Evolutionary conservation across 2,329 filamentous ascomycete species (phyloP).

Genomic region (Apiospora pterosperma): DNA sequence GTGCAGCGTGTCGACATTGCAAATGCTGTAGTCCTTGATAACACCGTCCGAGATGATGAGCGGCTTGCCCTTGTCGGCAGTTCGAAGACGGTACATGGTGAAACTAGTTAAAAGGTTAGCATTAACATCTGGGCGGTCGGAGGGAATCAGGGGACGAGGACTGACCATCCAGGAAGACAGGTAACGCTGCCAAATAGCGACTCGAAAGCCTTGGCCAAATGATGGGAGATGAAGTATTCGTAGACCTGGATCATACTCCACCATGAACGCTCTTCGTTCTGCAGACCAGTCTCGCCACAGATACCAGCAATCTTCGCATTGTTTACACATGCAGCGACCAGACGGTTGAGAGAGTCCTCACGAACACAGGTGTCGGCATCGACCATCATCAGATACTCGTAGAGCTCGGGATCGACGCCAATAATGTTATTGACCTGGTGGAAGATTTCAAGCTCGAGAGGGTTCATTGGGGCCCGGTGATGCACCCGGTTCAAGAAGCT

Average conservation of each 20-base stretch:
- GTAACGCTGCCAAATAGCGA: conserved; percentile 97
- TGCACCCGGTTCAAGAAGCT: conserved; percentile 98
- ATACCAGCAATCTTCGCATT: conserved; percentile 96
- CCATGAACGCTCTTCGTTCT: conserved; percentile 94
- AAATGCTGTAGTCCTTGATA: conserved; percentile 84
- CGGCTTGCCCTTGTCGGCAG: conserved; percentile 89
- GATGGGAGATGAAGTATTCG: conserved; percentile 98
- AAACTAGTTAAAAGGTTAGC: conserved; percentile 60
- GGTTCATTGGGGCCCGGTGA: conserved; percentile 89
- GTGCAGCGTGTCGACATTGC: conserved; percentile 89
- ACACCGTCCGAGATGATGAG: conserved; percentile 89
- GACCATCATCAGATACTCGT: conserved; percentile 96
- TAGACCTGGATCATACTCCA: conserved; percentile 99
- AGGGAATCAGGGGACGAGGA: conserved; percentile 30
- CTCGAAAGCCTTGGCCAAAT: conserved; percentile 95
- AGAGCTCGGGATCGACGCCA: conserved; percentile 93
- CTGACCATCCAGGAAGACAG: conserved; percentile 97
- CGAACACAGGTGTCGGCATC: conserved; percentile 94
- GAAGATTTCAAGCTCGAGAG: conserved; percentile 95
- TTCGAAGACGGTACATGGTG: conserved; percentile 96
- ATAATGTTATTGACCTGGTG: conserved; percentile 99
- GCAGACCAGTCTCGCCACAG: conserved; percentile 92
- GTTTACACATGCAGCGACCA: conserved; percentile 89
- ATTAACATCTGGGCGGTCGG: conserved; percentile 15
- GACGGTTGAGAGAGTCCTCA: conserved; percentile 86